Evolutionary conservation across 2,329 filamentous ascomycete species (phyloP), one percentile per base, ranked within the genome.

Genomic region (Trichoderma oligosporum): DNA sequence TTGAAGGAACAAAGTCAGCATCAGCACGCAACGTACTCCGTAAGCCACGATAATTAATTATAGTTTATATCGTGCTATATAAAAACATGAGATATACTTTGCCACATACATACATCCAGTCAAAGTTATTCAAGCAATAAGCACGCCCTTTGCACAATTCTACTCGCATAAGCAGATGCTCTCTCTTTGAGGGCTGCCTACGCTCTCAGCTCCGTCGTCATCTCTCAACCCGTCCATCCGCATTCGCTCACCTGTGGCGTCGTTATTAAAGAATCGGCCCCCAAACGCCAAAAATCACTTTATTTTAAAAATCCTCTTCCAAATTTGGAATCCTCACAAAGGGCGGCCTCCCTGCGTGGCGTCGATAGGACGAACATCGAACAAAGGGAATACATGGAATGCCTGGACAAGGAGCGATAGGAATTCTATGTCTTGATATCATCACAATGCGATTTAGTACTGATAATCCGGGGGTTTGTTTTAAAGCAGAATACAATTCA

Each of bases 291-390:
- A 31, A 31, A n/a, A n/a, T 35, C 11, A 18, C 24, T 36, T 25
- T 33, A 29, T 27, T 22, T 14, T 41, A 6, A n/a, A 22, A 38
- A 31, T 22, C 39, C 7, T 45, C 16, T 24, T 55, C 52, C 41
- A 55, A 45, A 45, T 55, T 46, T 55, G 51, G 51, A 55, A 9
- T 46, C 31, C n/a, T 55, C 41, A 54, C 31, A 27, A 38, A 45
- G 27, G 51, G 51, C 51, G 51, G 51, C 51, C 51, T 55, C 51
- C 41, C 16, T 45, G 29, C 31, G 31, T 55, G 51, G 51, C 51
- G 39, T 46, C 51, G 20, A 22, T 25, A 38, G 27, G 27, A 45
- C 51, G 39, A 44, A 35, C 14, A 12, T 12, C 18, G 31, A 24
- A 55, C 24, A 38, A 9, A 29, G 39, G 7, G 20, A 36, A 27